Evolutionary conservation across 2,329 filamentous ascomycete genomes (phyloP).

Genomic region (Cercospora citrullina): DNA sequence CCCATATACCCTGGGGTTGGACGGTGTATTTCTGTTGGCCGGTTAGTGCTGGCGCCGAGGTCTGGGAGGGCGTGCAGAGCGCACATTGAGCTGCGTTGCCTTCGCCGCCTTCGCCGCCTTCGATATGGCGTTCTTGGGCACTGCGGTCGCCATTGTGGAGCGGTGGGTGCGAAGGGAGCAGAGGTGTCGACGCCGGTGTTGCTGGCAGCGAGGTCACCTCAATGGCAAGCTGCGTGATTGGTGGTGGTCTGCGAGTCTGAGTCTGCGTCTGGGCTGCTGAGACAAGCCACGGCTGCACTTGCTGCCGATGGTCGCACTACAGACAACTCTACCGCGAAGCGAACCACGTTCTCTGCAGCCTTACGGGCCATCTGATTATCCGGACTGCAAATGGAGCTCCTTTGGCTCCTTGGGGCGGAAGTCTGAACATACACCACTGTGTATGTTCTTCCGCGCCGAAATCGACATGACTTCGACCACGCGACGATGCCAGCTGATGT

Average conservation of each 20-base stretch:
- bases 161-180: not conserved
- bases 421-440: not conserved
- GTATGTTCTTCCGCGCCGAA: constrained; percentile 7
- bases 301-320: not conserved
- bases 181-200: not conserved
- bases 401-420: not conserved
- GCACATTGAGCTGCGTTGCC: constrained; percentile 25
- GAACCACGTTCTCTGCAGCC: not conserved
- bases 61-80: not conserved
- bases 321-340: constrained; percentile 2
- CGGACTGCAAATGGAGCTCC: not conserved
- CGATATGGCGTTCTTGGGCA: constrained; percentile 23
- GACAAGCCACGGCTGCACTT: constrained; percentile 20
- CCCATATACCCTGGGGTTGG: constrained; percentile 87
- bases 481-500: constrained; percentile 6
- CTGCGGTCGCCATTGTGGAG: constrained; percentile 23
- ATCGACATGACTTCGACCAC: constrained; percentile 2
- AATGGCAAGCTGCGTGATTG: constrained; percentile 4
- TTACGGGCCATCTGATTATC: constrained; percentile 5
- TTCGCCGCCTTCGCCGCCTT: constrained; percentile 21
- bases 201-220: constrained; percentile 2
- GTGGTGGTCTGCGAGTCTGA: constrained; percentile 9
- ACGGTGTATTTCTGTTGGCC: constrained; percentile 84
- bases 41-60: constrained; percentile 7
- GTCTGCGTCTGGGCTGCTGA: constrained; percentile 1